Percentiles rank a stretch among this genome's conserved stretches.
Conservation (phyloP, 805 yeast genomes). For the Kluyveromyces aestuarii region DNA sequence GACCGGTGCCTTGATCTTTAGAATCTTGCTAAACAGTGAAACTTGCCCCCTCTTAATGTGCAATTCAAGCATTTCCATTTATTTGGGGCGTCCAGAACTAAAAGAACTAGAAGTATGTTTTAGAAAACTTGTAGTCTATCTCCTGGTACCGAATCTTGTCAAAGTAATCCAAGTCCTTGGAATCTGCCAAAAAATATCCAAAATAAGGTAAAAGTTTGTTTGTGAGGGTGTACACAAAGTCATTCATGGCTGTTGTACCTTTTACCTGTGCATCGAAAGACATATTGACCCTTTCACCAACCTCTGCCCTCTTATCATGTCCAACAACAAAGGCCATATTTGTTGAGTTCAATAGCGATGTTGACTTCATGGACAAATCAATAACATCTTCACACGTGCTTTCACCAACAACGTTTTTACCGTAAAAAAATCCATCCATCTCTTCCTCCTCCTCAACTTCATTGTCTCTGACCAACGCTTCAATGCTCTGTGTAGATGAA, state of each 20-base stretch:
- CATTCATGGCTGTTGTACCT: slow-evolving; percentile 1
- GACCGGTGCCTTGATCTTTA: too few relatives aligned
- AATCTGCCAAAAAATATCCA: slow-evolving; percentile 13
- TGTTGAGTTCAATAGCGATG: neutral
- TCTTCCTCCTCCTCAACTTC: neutral
- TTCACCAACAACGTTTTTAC: neutral
- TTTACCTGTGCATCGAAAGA: slow-evolving; percentile 3
- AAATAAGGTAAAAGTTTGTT: slow-evolving; percentile 18
- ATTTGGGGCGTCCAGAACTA: neutral
- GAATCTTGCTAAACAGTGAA: too few relatives aligned
- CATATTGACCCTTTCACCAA: neutral
- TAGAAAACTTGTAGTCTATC: slow-evolving; percentile 25
- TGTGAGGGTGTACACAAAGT: slow-evolving; percentile 11
- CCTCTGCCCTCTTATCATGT: too few relatives aligned
- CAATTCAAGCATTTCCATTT: neutral
- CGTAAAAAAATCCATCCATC: neutral
- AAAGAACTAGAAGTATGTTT: slow-evolving; percentile 17
- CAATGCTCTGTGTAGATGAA: neutral
- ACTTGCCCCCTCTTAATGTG: neutral
- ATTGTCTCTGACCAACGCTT: neutral
- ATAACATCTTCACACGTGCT: neutral
- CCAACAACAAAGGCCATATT: too few relatives aligned
- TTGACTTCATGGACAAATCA: neutral
- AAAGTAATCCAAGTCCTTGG: slow-evolving; percentile 19
- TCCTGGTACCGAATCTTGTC: slow-evolving; percentile 29